These are phyloP conservation scores for Phalaenopsis equestris DNA, from an alignment of 106 monocot species.

Conservation along the genomic window DNA sequence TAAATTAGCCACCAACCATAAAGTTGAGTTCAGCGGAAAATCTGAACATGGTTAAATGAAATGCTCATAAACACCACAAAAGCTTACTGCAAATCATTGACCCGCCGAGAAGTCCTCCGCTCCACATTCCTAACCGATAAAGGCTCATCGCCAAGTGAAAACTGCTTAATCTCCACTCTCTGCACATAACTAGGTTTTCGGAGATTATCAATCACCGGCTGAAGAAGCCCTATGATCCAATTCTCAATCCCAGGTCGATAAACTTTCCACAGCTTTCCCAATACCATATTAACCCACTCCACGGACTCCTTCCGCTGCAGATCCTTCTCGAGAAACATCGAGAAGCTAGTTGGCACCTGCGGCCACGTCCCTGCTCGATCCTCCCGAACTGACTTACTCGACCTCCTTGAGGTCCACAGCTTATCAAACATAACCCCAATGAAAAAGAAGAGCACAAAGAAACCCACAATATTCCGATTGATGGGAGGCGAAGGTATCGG, in stretches of 20 bases:
- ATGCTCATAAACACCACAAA: constrained; percentile 1
- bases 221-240: constrained; percentile 88
- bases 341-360: constrained; percentile 92
- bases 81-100: constrained; percentile 93
- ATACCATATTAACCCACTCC: constrained; percentile 99
- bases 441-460: constrained; percentile 90
- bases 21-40: neutral
- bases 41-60: neutral
- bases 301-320: constrained; percentile 95
- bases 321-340: constrained; percentile 83
- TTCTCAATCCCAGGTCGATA: constrained; percentile 84
- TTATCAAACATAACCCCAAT: constrained; percentile 90
- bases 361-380: constrained; percentile 55
- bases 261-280: constrained; percentile 96
- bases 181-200: constrained; percentile 87
- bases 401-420: constrained; percentile 72
- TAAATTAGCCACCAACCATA: neutral
- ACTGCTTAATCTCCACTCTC: constrained; percentile 96
- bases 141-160: constrained; percentile 87
- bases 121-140: constrained; percentile 95
- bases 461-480: constrained; percentile 58
- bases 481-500: constrained; percentile 78
- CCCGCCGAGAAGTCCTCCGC: constrained; percentile 76
- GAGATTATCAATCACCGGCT: constrained; percentile 88
- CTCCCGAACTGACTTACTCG: constrained; percentile 26